Evolutionary conservation across 129 eudicot genomes (phyloP), one percentile per base, ranked within the genome.

Genomic region (Deinandra increscens): DNA sequence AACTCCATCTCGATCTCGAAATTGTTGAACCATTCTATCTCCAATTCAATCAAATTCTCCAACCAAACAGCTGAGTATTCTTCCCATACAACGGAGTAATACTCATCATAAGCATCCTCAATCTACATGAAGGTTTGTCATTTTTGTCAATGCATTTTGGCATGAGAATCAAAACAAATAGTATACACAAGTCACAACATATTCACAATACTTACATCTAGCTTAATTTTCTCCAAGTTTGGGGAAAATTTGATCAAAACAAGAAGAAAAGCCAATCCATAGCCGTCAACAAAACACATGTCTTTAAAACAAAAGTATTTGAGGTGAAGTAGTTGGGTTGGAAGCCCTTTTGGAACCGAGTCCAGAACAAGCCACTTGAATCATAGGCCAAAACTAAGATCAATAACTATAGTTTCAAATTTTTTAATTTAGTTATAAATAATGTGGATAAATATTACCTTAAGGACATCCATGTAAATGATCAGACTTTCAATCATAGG

Each of bases 271-370:
- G 14, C 9, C 34, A 69, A 51, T 45, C 50, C 50, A 37, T 11
- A 18, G 20, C 11, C 19, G 4, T 15, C 51, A 5, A 36, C 1
- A 6, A 8, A 22, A 0, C 10, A 49, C 42, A 12, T 20, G 2
- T 18, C 12, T 0, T 37, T 7, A 6, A 69, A 18, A 53, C 19
- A 39, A 3, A 54, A 19, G 64, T 53, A 54, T 69, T 20, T 69
- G 64, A 69, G 74, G 74, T 69, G 49, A 51, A 37, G 18, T 14
- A 54, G 59, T 53, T 51, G 13, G 37, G 53, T 54, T 19, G 74
- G 53, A 69, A 69, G 64, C 64, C 37, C 36, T 36, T 23, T 38
- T 54, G 36, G 62, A 37, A 19, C 65, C 11, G 42, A 1, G 5
- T 60, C 65, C 14, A 29, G 19, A 13, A n/a, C 51, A 68, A 19